Conservation (phyloP, 2,329 filamentous ascomycete genomes). For the Stromatinia cepivora region DNA sequence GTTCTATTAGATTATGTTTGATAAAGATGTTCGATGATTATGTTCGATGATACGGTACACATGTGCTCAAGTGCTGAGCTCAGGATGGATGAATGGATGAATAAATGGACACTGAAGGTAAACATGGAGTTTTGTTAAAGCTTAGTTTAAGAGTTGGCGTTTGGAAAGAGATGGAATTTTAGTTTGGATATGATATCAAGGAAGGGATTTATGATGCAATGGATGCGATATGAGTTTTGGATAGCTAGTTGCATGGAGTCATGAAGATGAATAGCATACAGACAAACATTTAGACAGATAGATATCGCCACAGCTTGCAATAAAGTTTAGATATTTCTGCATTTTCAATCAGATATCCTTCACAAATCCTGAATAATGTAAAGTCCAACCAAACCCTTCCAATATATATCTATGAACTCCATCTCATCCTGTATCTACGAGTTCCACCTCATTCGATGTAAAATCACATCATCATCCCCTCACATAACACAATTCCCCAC, state of each 20-base stretch:
- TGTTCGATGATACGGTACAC: background rate
- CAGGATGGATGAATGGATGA: background rate
- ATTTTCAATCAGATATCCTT: background rate
- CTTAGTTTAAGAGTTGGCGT: background rate
- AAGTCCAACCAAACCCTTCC: background rate
- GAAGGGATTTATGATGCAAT: background rate
- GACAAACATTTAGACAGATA: background rate
- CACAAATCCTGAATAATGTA: background rate
- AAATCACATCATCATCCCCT: background rate
- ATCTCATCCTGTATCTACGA: background rate
- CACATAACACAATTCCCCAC: conserved; percentile 32
- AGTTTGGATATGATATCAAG: background rate
- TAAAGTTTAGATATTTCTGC: background rate
- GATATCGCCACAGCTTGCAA: background rate
- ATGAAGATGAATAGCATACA: background rate
- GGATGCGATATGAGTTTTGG: background rate
- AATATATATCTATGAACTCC: background rate
- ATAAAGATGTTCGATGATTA: background rate
- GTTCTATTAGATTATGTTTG: background rate
- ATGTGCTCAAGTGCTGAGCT: conserved; percentile 14
- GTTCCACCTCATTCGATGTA: background rate
- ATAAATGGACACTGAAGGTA: background rate
- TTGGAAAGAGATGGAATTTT: background rate
- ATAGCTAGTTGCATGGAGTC: background rate
- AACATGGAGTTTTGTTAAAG: background rate